These are phyloP conservation scores for Talaromyces sp. DNA, from an alignment of 2,329 filamentous ascomycete species.

Conservation along the genomic window DNA sequence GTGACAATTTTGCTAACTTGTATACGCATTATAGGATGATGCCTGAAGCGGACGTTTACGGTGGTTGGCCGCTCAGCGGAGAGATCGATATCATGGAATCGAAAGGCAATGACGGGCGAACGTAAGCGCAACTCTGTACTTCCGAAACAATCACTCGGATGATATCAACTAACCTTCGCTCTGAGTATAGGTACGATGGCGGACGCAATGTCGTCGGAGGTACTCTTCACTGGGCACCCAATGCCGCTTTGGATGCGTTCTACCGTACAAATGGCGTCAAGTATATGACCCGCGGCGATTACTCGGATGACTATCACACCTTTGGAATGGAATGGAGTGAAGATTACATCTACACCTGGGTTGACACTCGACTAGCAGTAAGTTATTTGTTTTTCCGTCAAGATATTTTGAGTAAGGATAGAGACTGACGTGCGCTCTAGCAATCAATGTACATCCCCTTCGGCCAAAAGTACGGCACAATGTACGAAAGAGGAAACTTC, in stretches of 20 bases:
- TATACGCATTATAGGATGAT: conserved; percentile 10
- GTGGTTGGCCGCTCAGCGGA: conserved; percentile 14
- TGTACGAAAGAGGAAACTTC: conserved; percentile 16
- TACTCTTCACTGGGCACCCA: conserved; percentile 16
- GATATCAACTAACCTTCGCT: not conserved
- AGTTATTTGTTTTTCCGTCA: not conserved
- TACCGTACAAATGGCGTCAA: conserved; percentile 13
- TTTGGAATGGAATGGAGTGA: conserved; percentile 19
- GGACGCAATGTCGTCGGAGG: conserved; percentile 15
- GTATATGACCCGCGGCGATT: conserved; percentile 14
- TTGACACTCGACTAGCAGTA: conserved; percentile 15
- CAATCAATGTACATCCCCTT: conserved; percentile 18
- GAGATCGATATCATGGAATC: conserved; percentile 18
- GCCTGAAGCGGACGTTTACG: conserved; percentile 9
- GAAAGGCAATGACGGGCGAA: conserved; percentile 14
- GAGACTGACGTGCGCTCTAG: not conserved
- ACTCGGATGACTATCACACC: conserved; percentile 14
- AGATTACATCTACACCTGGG: conserved; percentile 15
- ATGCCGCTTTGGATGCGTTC: conserved; percentile 9
- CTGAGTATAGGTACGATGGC: not conserved
- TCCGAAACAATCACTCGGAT: not conserved
- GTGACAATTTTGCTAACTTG: not conserved
- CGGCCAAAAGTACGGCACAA: conserved; percentile 15
- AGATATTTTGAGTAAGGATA: not conserved
- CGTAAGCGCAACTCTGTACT: not conserved